Conservation (phyloP, 2,329 filamentous ascomycete genomes). For the Fusarium pseudograminearum region DNA sequence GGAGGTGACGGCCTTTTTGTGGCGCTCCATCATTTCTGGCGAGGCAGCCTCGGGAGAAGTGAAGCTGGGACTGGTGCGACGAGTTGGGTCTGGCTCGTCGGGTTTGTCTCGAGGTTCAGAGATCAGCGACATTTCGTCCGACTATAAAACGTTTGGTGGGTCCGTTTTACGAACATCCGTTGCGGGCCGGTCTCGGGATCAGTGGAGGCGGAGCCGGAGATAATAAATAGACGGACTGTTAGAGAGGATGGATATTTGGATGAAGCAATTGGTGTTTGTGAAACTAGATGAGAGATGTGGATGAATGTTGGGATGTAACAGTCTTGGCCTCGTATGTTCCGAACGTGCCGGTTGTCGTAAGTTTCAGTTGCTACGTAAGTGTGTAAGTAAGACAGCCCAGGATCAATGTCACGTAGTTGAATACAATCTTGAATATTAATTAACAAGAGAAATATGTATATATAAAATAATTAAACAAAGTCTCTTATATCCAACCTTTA, state of each 20-base stretch:
- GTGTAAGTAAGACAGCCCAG: background rate
- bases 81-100: conserved; percentile 5
- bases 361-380: conserved; percentile 17
- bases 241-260: background rate
- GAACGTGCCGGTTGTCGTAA: conserved; percentile 19
- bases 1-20: conserved; percentile 57
- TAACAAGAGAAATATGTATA: background rate
- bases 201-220: conserved; percentile 38
- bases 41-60: conserved; percentile 1
- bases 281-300: background rate
- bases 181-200: conserved; percentile 33
- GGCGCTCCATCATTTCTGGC: conserved; percentile 58
- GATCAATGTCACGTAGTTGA: background rate
- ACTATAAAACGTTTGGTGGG: conserved; percentile 34
- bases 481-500: background rate
- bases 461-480: background rate
- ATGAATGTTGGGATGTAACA: conserved; percentile 3
- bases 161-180: conserved; percentile 6
- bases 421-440: background rate
- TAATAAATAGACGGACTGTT: background rate
- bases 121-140: conserved; percentile 25
- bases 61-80: background rate
- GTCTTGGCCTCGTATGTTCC: conserved; percentile 15
- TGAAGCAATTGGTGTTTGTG: background rate
- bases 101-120: conserved; percentile 13